A percentile compares a stretch with the other conserved stretches of the same genome.
phyloP scores from a whole-genome alignment of 2,329 filamentous ascomycete species.

The Ophiocordyceps camponoti-saundersi region DNA sequence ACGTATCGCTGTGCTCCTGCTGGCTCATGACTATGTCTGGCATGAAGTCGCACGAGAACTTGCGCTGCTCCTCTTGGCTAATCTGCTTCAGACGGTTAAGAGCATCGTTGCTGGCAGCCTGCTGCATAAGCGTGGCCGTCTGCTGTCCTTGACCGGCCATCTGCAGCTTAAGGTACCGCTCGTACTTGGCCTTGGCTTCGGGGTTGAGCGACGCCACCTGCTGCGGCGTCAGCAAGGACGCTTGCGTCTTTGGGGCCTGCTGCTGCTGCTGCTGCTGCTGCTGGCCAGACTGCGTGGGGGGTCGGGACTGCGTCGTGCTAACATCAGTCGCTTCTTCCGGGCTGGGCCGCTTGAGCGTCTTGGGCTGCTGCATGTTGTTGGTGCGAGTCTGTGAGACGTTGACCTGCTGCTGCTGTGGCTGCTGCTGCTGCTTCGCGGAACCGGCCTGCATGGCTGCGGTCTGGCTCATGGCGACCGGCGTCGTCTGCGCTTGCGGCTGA shows the following conservation, averaged over 20 bases:
- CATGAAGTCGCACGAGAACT: constrained; percentile 21
- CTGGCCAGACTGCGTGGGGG: constrained; percentile 9
- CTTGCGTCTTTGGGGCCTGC: constrained; percentile 7
- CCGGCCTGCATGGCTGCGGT: constrained; percentile 13
- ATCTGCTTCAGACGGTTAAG: constrained; percentile 17
- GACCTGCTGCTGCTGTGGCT: neutral
- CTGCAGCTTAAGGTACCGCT: constrained; percentile 17
- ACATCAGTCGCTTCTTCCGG: constrained; percentile 25
- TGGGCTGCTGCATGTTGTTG: constrained; percentile 12
- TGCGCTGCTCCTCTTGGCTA: constrained; percentile 22
- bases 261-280: constrained; percentile 1
- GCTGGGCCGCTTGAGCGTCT: constrained; percentile 33
- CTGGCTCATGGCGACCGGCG: constrained; percentile 26
- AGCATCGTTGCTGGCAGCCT: constrained; percentile 7
- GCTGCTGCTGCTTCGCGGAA: constrained; percentile 11
- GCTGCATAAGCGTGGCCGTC: constrained; percentile 4
- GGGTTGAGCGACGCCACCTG: constrained; percentile 22
- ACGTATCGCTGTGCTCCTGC: constrained; percentile 25
- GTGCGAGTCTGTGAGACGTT: constrained; percentile 8
- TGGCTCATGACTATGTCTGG: constrained; percentile 28
- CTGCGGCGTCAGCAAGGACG: constrained; percentile 12
- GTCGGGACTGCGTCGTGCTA: constrained; percentile 4
- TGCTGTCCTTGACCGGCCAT: constrained; percentile 8
- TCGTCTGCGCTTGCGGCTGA: constrained; percentile 20
- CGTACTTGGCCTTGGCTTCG: constrained; percentile 27